phyloP scores from a whole-genome alignment of 495 filamentous ascomycete genomes.

The Aspergillus cavernicola region DNA sequence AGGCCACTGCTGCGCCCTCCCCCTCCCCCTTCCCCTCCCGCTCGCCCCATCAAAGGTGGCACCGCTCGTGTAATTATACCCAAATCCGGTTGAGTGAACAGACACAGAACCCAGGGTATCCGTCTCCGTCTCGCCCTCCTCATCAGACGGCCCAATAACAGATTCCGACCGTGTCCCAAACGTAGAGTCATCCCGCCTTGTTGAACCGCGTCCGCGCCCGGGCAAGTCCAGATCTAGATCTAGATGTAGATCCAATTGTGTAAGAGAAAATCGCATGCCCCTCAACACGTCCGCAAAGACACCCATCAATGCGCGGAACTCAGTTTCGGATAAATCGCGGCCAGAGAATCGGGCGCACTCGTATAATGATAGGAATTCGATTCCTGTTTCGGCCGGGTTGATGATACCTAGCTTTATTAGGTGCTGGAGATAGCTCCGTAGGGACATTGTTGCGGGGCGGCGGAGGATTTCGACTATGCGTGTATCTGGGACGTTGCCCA shows the following conservation, averaged over 20 bases:
- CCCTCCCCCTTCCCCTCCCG: conserved; percentile 25
- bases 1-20: conserved; percentile 27
- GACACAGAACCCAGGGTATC: conserved; percentile 1
- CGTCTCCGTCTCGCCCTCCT: conserved; percentile 46
- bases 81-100: conserved; percentile 16
- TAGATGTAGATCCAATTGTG: conserved; percentile 41
- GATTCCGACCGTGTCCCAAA: conserved; percentile 24
- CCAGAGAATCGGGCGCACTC: conserved; percentile 80
- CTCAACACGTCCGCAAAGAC: conserved; percentile 79
- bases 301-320: conserved; percentile 82
- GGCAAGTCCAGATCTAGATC: conserved; percentile 20
- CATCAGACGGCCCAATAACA: conserved; percentile 40
- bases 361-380: conserved; percentile 69
- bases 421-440: conserved; percentile 74
- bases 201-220: conserved; percentile 18
- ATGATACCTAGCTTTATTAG: conserved; percentile 67
- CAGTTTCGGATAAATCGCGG: conserved; percentile 52
- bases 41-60: conserved; percentile 4
- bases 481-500: conserved; percentile 48
- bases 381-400: conserved; percentile 48
- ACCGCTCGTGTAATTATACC: conserved; percentile 9
- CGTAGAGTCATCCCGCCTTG: background rate
- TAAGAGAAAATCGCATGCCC: conserved; percentile 56
- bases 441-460: conserved; percentile 66
- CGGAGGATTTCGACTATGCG: conserved; percentile 67